Base-by-base conservation (phyloP, 1,284 basidiomycete species). In the Schizophyllum commune region DNA sequence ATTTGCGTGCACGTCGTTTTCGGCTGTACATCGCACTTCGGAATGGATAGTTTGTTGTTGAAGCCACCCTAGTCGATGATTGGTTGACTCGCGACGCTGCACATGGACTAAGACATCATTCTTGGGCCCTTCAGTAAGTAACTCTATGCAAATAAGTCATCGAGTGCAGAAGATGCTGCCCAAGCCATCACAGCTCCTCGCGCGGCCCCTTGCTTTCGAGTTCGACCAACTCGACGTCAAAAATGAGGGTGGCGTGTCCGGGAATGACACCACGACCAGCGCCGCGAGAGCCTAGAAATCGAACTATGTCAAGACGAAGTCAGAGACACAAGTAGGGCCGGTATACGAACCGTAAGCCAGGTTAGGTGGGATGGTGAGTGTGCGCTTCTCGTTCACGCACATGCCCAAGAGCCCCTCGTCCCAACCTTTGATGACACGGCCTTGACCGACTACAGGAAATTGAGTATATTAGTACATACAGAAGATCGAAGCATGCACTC, bases 321-420 rank as follows among this genome's bases (percentile, higher is more conserved):
- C 34, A 32, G 17, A 22, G 53, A 34, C 15, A 61, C 47, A 33
- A 21, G 52, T 53, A 19, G 53, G 32, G 19, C 21, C 19, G 13
- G 22, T 20, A 11, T n/a, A 79, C 88, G 64, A 64, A 94, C 94
- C 94, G 69, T 96, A 96, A 13, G 85, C 94, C 75, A 87, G 76
- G 58, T 78, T 65, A 11, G 90, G 72, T 17, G 94, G 94, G 65
- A 95, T 95, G 19, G 88, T 93, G 65, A 98, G 82, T n/a, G 82
- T 92, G 55, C 96, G 88, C 80, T 94, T 95, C 79, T 98, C 96
- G 62, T 85, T 81, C 39, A 92, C 71, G 73, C 96, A 98, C 90
- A 97, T 96, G 68, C 88, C 89, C 57, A 81, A 63, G 58, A 92
- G 82, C 67, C 90, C 90, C 61, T 89, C 75, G 65, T 92, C 90